These are phyloP conservation scores for Apophysomyces elegans DNA, from an alignment of 371 early-diverging fungal genomes.

Conservation along the genomic window DNA sequence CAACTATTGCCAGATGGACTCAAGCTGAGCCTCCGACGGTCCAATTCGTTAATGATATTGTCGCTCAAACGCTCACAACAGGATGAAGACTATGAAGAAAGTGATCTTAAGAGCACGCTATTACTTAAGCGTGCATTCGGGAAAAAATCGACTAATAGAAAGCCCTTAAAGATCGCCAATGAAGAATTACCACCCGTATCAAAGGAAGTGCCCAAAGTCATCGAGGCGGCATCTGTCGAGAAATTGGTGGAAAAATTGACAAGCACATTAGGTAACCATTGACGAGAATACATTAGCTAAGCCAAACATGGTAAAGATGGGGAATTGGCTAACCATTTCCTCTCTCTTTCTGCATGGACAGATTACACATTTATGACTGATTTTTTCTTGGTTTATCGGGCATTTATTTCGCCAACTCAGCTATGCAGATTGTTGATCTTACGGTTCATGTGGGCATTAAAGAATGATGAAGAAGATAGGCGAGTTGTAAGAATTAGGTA, in stretches of 20 bases:
- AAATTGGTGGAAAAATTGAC: conserved; percentile 69
- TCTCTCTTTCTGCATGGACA: conserved; percentile 16
- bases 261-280: conserved; percentile 47
- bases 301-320: not conserved
- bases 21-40: conserved; percentile 12
- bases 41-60: conserved; percentile 10
- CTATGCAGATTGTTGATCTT: conserved; percentile 60
- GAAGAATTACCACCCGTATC: not conserved
- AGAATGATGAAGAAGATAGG: conserved; percentile 56
- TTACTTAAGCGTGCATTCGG: conserved; percentile 32
- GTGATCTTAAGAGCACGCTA: conserved; percentile 13
- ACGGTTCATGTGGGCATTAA: conserved; percentile 65
- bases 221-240: conserved; percentile 68
- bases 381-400: conserved; percentile 74
- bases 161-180: not conserved
- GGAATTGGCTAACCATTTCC: not conserved
- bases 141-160: conserved; percentile 15
- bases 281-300: conserved; percentile 1
- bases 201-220: conserved; percentile 40
- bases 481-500: conserved; percentile 64
- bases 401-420: conserved; percentile 62
- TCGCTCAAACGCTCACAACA: not conserved
- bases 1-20: conserved; percentile 17
- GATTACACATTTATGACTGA: conserved; percentile 77
- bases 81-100: conserved; percentile 12